Evolutionary conservation across 2,329 filamentous ascomycete genomes (phyloP), one percentile per base, ranked within the genome.

Genomic region (Stagonosporopsis cucurbitacearum): DNA sequence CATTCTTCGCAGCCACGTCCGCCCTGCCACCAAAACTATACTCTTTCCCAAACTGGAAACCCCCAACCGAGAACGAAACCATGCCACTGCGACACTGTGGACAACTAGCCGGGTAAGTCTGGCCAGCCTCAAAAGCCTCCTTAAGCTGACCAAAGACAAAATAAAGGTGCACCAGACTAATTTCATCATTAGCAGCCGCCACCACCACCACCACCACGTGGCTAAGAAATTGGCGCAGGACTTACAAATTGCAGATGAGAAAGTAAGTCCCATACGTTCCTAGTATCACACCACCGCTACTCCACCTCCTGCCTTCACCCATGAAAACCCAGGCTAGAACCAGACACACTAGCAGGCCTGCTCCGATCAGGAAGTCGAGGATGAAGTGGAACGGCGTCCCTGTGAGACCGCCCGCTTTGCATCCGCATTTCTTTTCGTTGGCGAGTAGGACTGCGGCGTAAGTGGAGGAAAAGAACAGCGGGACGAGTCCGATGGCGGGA

Each of bases 191-290:
- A 25, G 7, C n/a, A n/a, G n/a, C n/a, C n/a, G n/a, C n/a, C n/a
- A n/a, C n/a, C n/a, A n/a, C n/a, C n/a, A n/a, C n/a, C n/a, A n/a
- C n/a, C n/a, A n/a, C 22, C 7, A 12, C 5, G 20, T 15, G 4
- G 6, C 28, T 19, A 4, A 1, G 20, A 15, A 33, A 8, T 4
- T 8, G 13, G 19, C 30, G 11, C 8, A 8, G 11, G 28, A 54
- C 68, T 57, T 44, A 71, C 68, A 70, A 64, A 33, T 73, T 70
- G n/a, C 60, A 56, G 1, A 67, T 59, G 3, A 71, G 7, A 19
- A 72, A 73, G 7, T 66, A 66, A 2, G 67, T 69, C 6, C 66
- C 59, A 52, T 72, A 73, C 1, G 68, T 68, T 20, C 66, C 69
- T 5, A 72, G 33, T 37, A 73, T 63, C 4, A 66, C 28, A 2